Evolutionary conservation across 2,329 filamentous ascomycete species (phyloP).

Genomic region (Neurospora sp.): DNA sequence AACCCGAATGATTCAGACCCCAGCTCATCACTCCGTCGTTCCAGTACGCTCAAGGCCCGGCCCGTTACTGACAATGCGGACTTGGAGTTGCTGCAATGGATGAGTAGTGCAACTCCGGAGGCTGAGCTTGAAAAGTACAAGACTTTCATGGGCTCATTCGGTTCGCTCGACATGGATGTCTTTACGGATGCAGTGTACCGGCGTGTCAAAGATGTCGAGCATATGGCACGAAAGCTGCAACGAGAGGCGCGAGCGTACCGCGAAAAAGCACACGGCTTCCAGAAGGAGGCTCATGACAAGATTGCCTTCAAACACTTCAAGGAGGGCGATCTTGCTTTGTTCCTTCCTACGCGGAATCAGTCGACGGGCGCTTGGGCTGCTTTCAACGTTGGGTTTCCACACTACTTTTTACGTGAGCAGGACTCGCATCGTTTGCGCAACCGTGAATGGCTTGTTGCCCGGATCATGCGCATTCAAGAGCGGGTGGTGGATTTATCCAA

Average conservation of each 20-base stretch:
- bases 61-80: slow-evolving; percentile 53
- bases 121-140: slow-evolving; percentile 66
- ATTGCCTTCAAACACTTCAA: slow-evolving; percentile 95
- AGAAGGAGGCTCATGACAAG: slow-evolving; percentile 86
- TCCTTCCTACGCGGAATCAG: slow-evolving; percentile 90
- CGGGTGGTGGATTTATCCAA: slow-evolving; percentile 87
- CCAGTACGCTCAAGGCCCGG: slow-evolving; percentile 42
- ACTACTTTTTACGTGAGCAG: slow-evolving; percentile 92
- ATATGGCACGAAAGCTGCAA: slow-evolving; percentile 86
- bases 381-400: slow-evolving; percentile 94
- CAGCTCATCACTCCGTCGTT: slow-evolving; percentile 42
- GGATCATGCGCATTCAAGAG: slow-evolving; percentile 85
- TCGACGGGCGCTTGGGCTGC: slow-evolving; percentile 93
- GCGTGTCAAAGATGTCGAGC: slow-evolving; percentile 86
- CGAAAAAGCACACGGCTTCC: slow-evolving; percentile 71
- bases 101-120: slow-evolving; percentile 55
- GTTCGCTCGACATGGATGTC: slow-evolving; percentile 71
- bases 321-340: slow-evolving; percentile 87
- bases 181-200: slow-evolving; percentile 82
- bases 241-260: slow-evolving; percentile 80
- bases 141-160: slow-evolving; percentile 62
- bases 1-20: slow-evolving; percentile 48
- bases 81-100: slow-evolving; percentile 72
- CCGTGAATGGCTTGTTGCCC: slow-evolving; percentile 92
- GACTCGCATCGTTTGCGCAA: slow-evolving; percentile 76